These are phyloP conservation scores for Cercophora scortea DNA, from an alignment of 495 filamentous ascomycete species.

Conservation along the genomic window DNA sequence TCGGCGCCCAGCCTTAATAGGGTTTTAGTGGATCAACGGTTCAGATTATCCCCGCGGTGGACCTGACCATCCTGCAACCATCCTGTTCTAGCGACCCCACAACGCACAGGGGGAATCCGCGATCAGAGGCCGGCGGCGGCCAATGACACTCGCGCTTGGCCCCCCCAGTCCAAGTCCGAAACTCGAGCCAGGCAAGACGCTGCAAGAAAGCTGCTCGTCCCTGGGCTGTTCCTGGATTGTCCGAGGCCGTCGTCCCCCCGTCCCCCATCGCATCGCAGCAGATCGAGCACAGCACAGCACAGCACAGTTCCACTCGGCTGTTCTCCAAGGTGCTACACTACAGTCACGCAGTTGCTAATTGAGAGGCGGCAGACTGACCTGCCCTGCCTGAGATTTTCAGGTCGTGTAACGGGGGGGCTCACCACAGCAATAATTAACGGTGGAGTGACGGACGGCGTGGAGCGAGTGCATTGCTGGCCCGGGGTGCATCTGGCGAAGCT, in stretches of 20 bases:
- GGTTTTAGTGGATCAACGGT: too few relatives aligned
- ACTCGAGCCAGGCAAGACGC: constrained; percentile 5
- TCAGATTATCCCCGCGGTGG: too few relatives aligned
- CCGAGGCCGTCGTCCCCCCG: constrained; percentile 10
- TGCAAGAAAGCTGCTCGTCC: constrained; percentile 1
- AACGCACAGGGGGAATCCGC: not conserved
- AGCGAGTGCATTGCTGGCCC: too few relatives aligned
- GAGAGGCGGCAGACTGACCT: not conserved
- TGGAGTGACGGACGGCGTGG: too few relatives aligned
- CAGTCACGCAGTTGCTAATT: too few relatives aligned
- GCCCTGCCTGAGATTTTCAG: not conserved
- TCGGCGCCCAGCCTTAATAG: not conserved
- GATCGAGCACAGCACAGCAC: not conserved
- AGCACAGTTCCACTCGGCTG: constrained; percentile 17
- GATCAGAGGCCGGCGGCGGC: not conserved
- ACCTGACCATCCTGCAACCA: too few relatives aligned
- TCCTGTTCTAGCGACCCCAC: too few relatives aligned
- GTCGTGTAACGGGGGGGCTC: too few relatives aligned
- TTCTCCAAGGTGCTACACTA: constrained; percentile 6
- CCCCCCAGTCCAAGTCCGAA: constrained; percentile 22
- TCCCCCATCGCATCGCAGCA: not conserved
- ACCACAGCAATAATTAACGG: too few relatives aligned
- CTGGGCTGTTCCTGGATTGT: constrained; percentile 22
- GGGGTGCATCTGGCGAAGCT: too few relatives aligned
- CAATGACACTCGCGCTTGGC: constrained; percentile 8